phyloP scores from a whole-genome alignment of 176 grass and related monocot genomes.

The Neostapfia colusana region DNA sequence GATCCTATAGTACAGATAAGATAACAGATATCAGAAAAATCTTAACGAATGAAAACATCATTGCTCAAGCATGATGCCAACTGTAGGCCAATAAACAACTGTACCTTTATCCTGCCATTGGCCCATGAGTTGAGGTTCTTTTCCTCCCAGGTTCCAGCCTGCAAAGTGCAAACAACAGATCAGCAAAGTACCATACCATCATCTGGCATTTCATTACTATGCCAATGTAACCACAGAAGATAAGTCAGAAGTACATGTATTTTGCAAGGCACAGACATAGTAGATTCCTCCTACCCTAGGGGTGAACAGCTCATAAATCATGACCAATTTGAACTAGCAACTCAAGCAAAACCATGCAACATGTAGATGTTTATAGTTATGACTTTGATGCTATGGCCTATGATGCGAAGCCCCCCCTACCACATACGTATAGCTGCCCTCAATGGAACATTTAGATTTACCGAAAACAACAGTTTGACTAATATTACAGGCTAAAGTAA shows the following conservation, averaged over 20 bases:
- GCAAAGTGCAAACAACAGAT: conserved; percentile 34
- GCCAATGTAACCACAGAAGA: neutral
- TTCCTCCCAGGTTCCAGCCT: conserved; percentile 99
- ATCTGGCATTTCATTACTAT: neutral
- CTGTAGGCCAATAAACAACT: neutral
- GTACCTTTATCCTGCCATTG: conserved; percentile 79
- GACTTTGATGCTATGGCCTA: neutral
- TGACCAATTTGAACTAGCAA: neutral
- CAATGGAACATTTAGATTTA: neutral
- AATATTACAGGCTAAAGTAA: neutral
- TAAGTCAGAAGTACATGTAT: neutral
- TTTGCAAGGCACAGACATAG: neutral
- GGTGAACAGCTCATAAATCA: neutral
- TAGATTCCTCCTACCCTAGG: neutral
- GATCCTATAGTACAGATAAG: conserved; percentile 46
- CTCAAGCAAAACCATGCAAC: neutral
- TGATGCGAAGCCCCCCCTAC: neutral
- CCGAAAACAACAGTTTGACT: neutral
- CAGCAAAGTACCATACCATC: neutral
- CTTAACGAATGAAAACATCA: neutral
- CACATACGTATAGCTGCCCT: neutral
- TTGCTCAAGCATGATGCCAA: neutral
- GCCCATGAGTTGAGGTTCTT: conserved; percentile 97
- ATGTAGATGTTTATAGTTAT: neutral
- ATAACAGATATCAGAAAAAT: neutral